Percentiles rank a stretch among this genome's conserved stretches.
Conservation (phyloP, 2,329 filamentous ascomycete species). For the Aspergillus sp. region DNA sequence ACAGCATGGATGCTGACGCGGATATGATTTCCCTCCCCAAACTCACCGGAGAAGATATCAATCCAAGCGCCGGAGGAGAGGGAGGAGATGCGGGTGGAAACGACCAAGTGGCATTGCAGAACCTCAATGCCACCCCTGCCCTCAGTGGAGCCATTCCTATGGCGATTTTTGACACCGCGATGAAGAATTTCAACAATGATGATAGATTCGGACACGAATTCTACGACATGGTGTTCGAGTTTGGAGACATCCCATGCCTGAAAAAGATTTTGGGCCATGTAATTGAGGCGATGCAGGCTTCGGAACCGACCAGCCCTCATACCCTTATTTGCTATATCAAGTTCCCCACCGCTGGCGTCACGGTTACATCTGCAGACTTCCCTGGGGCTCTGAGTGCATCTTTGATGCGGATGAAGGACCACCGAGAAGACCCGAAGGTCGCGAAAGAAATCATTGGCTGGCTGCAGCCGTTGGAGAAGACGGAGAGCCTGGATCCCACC, state of each 20-base stretch:
- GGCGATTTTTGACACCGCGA: slow-evolving; percentile 84
- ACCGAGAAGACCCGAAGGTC: slow-evolving; percentile 41
- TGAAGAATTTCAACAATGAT: slow-evolving; percentile 71
- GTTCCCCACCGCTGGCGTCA: slow-evolving; percentile 66
- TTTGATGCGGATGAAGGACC: slow-evolving; percentile 60
- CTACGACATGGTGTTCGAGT: slow-evolving; percentile 74
- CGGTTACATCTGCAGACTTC: slow-evolving; percentile 65
- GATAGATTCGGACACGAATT: slow-evolving; percentile 68
- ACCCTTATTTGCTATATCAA: slow-evolving; percentile 70
- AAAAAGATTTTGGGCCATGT: slow-evolving; percentile 70
- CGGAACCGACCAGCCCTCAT: slow-evolving; percentile 59
- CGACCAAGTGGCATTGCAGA: slow-evolving; percentile 58
- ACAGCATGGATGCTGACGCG: slow-evolving; percentile 44
- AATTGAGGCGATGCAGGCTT: slow-evolving; percentile 57
- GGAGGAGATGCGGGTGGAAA: slow-evolving; percentile 53
- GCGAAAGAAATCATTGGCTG: slow-evolving; percentile 48
- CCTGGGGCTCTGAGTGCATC: slow-evolving; percentile 66
- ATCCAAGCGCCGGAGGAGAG: slow-evolving; percentile 52
- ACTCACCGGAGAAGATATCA: slow-evolving; percentile 62
- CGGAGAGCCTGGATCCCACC: slow-evolving; percentile 50
- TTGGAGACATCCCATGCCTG: slow-evolving; percentile 64
- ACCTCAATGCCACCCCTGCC: slow-evolving; percentile 69
- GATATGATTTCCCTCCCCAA: slow-evolving; percentile 58
- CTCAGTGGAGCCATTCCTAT: slow-evolving; percentile 90
- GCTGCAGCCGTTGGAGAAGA: slow-evolving; percentile 46